Evolutionary conservation across 331 rosid genomes (phyloP), one percentile per base, ranked within the genome.

Genomic region (Malus hybrid): DNA sequence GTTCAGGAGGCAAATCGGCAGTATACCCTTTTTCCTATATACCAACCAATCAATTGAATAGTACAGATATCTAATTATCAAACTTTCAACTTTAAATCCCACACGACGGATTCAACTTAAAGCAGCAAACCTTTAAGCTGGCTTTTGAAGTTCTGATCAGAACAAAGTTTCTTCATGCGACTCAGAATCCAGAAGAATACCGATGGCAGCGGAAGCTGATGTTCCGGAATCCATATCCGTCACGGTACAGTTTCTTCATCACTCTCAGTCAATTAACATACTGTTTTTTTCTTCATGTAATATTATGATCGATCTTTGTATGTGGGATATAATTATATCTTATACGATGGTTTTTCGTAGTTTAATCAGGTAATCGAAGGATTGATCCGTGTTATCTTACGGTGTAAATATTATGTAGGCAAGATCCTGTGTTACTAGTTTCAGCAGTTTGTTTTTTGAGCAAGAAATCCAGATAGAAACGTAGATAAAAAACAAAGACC

Each of bases 141-240:
- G 19, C 69, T 78, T 77, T 33, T 15, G 69, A 31, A 73, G 28
- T 11, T 78, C 36, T 67, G 55, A 78, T 71, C 80, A 64, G 20
- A 71, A 44, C 44, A 72, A 39, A 75, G 54, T 62, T 52, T 80
- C 69, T 80, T 67, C 79, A 78, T 71, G 81, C 78, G 69, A 61
- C 71, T 65, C 78, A 65, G 29, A 67, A 33, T 66, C 73, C 75
- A 42, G 70, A 68, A 59, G 61, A 74, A 67, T 27, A 57, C 73
- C 57, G 70, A 91, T 88, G 89, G 90, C 77, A 76, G 33, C 88
- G 44, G 83, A 81, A 79, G 83, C 74, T 59, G 78, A 76, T 61
- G 73, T 69, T 67, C 70, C 81, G 73, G 85, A 84, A 73, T 65
- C 80, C 52, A 64, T 76, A 59, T 80, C 81, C 73, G 60, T 64